A percentile compares a stretch with the other conserved stretches of the same genome.
Conservation (phyloP, 495 filamentous ascomycete genomes). For the Podospora didyma region DNA sequence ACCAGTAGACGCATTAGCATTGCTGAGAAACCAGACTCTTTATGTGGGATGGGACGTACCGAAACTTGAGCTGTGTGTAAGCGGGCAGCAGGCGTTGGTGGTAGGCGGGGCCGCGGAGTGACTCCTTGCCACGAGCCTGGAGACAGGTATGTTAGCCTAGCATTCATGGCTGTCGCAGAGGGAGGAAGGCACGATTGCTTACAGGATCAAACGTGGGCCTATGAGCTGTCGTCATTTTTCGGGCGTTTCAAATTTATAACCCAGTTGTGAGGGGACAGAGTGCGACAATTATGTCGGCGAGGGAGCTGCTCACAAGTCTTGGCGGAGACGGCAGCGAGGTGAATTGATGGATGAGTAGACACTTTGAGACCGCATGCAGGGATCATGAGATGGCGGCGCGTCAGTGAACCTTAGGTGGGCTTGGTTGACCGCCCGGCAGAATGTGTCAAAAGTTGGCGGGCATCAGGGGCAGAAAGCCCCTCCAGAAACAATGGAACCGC, state of each 20-base stretch:
- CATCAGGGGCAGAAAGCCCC: conserved; percentile 24
- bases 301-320: too few relatives aligned
- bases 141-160: conserved; percentile 20
- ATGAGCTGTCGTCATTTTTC: conserved; percentile 69
- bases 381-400: not conserved
- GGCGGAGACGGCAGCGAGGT: too few relatives aligned
- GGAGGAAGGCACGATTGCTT: conserved; percentile 22
- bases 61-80: conserved; percentile 83
- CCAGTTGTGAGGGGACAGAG: not conserved
- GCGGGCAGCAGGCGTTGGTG: conserved; percentile 94
- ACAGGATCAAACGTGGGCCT: conserved; percentile 93
- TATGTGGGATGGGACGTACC: conserved; percentile 40
- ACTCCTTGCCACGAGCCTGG: conserved; percentile 90
- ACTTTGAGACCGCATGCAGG: too few relatives aligned
- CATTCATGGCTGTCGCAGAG: too few relatives aligned
- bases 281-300: too few relatives aligned
- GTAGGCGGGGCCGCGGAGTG: conserved; percentile 88
- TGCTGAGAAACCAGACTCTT: not conserved
- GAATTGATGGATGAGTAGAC: too few relatives aligned
- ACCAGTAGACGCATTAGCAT: not conserved
- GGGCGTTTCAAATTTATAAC: not conserved
- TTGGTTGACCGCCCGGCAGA: conserved; percentile 22
- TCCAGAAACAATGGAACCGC: conserved; percentile 7
- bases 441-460: conserved; percentile 26
- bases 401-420: not conserved